Evolutionary conservation across 176 grass and related monocot genomes (phyloP).

Genomic region (Chrysopogon serrulatus): DNA sequence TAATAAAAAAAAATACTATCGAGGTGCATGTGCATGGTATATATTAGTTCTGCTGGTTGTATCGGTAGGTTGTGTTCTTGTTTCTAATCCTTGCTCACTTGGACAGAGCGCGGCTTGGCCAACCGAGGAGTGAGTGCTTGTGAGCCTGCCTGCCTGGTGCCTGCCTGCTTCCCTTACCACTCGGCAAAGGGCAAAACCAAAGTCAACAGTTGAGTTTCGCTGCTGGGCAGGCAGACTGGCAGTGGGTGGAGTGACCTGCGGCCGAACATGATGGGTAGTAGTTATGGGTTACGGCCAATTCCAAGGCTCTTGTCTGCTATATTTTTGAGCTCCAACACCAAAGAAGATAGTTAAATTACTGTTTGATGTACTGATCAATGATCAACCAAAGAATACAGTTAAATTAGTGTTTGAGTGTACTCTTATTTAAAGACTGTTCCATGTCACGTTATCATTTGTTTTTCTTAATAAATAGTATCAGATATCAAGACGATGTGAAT

Average conservation of each 20-base stretch:
- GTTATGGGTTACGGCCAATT: too few species aligned
- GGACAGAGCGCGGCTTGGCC: background rate
- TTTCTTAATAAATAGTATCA: background rate
- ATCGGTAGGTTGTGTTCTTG: background rate
- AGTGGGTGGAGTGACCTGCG: background rate
- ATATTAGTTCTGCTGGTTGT: background rate
- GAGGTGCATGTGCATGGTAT: too few species aligned
- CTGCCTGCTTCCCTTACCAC: too few species aligned
- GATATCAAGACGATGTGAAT: background rate
- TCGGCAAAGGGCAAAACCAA: background rate
- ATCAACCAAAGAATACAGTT: background rate
- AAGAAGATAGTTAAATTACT: too few species aligned
- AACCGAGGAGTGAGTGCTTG: background rate
- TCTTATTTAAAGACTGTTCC: background rate
- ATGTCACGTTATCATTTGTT: background rate
- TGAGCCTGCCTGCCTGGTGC: background rate
- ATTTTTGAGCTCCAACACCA: too few species aligned
- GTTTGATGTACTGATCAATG: too few species aligned
- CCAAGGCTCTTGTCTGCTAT: background rate
- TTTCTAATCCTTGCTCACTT: background rate
- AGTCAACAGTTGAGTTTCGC: background rate
- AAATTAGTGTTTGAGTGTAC: background rate
- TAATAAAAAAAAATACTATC: too few species aligned
- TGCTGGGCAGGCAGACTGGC: background rate
- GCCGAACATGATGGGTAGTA: background rate